A percentile compares a stretch with the other conserved stretches of the same genome.
Conservation (phyloP, 78 protist genomes). For the slime mould (Dictyostelium discoideum) region dicty_2.7 NC_007091.3:2103501-2104000, state of each 20-base stretch:
- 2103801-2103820: background rate
- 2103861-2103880: background rate
- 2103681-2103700: background rate
- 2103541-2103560: background rate
- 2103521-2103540: background rate
- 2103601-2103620: background rate
- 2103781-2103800: background rate
- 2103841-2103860: background rate
- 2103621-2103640: background rate
- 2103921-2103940: background rate
- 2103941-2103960: too few relatives aligned
- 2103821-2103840: background rate
- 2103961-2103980: too few relatives aligned
- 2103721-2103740: background rate
- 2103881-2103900: background rate
- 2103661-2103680: background rate
- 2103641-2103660: background rate
- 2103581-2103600: background rate
- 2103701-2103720: background rate
- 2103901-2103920: background rate
- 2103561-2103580: too few relatives aligned
- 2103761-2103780: background rate
- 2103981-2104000: too few relatives aligned
- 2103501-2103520: background rate
- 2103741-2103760: background rate